Percentiles rank a stretch among this genome's conserved stretches.
Conservation (phyloP, 805 yeast genomes). For the Ogataea ganodermae region DNA sequence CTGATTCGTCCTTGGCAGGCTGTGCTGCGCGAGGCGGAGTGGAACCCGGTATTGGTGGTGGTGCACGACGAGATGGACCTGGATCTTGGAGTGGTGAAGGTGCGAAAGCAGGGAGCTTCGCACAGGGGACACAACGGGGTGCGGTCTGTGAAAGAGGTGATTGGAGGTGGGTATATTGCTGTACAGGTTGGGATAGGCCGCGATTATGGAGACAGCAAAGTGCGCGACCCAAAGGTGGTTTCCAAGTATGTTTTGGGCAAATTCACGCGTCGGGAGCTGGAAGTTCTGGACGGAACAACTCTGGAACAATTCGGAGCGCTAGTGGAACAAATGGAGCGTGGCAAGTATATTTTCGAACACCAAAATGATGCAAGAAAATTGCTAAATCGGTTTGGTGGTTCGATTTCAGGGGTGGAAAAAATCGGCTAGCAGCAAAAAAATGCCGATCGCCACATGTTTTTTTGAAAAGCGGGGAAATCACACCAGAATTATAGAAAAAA, state of each 20-base stretch:
- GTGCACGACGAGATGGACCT: slow-evolving; percentile 80
- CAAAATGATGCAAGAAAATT: slow-evolving; percentile 6
- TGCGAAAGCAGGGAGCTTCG: slow-evolving; percentile 60
- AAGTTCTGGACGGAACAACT: slow-evolving; percentile 40
- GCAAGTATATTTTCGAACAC: slow-evolving; percentile 32
- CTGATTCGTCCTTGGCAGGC: slow-evolving; percentile 51
- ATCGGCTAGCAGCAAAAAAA: slow-evolving; percentile 5
- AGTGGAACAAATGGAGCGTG: slow-evolving; percentile 38
- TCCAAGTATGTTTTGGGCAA: slow-evolving; percentile 64
- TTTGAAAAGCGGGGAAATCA: slow-evolving; percentile 6
- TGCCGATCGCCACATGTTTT: slow-evolving; percentile 8
- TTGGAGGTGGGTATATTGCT: slow-evolving; percentile 60
- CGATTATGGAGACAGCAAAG: slow-evolving; percentile 46
- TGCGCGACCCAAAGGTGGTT: slow-evolving; percentile 39
- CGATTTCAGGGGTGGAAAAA: slow-evolving; percentile 2
- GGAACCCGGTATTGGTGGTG: slow-evolving; percentile 50
- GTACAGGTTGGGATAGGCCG: slow-evolving; percentile 79
- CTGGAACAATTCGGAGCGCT: slow-evolving; percentile 42
- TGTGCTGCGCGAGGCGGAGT: slow-evolving; percentile 29
- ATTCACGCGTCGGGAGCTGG: slow-evolving; percentile 48
- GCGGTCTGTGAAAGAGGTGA: slow-evolving; percentile 49
- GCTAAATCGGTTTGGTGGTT: not conserved
- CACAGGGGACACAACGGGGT: slow-evolving; percentile 87
- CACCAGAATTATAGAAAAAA: not conserved
- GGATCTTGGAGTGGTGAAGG: slow-evolving; percentile 63